phyloP scores from a whole-genome alignment of 2,329 filamentous ascomycete species.

The Cryoendolithus antarcticus region DNA sequence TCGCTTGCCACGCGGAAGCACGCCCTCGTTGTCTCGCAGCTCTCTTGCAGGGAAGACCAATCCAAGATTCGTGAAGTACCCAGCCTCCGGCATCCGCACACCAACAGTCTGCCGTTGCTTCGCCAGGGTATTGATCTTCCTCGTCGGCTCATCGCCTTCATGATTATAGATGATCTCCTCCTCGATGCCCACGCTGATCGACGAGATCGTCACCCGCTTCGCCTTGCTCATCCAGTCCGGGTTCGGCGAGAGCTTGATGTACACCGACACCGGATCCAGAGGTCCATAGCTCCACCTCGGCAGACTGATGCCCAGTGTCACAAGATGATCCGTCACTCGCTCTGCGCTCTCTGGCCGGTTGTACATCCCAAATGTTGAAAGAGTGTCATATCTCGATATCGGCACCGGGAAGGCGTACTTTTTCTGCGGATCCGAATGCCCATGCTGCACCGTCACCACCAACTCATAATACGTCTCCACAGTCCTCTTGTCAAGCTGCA shows the following conservation, averaged over 20 bases:
- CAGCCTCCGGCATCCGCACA: conserved; percentile 75
- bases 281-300: conserved; percentile 96
- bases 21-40: conserved; percentile 71
- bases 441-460: conserved; percentile 79
- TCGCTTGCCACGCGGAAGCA: conserved; percentile 71
- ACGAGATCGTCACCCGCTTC: conserved; percentile 81
- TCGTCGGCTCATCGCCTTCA: conserved; percentile 86
- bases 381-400: conserved; percentile 83
- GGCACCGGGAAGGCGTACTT: conserved; percentile 88
- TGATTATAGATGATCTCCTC: conserved; percentile 99
- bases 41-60: conserved; percentile 86
- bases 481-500: conserved; percentile 84
- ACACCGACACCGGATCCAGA: conserved; percentile 86
- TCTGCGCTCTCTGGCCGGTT: conserved; percentile 86
- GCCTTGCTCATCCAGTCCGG: conserved; percentile 84
- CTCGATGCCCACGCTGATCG: conserved; percentile 86
- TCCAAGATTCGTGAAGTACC: conserved; percentile 85
- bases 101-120: conserved; percentile 74
- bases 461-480: conserved; percentile 96
- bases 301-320: conserved; percentile 81
- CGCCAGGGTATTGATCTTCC: conserved; percentile 75
- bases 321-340: conserved; percentile 74
- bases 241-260: conserved; percentile 87
- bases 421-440: conserved; percentile 53
- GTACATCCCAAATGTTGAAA: conserved; percentile 99